Evolutionary conservation across 306 rosid genomes (phyloP), one percentile per base, ranked within the genome.

Genomic region (Fragaria iinumae): DNA sequence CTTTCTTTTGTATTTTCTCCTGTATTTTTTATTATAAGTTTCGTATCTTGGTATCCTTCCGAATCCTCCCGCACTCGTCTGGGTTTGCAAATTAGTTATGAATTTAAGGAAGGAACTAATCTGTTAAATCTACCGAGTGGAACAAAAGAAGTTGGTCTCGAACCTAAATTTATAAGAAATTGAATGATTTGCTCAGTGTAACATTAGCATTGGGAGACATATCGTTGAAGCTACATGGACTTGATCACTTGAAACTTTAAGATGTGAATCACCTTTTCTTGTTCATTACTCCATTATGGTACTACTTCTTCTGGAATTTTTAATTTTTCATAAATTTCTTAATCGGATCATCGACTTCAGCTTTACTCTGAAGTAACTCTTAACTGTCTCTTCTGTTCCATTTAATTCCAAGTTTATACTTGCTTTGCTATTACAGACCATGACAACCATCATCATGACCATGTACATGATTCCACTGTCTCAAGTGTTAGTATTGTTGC

Each of bases 401-500:
- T 60, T 38, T 52, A 29, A 48, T 66, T 34, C 17, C 79, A 18
- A 43, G 77, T 84, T 71, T 44, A 29, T 84, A 16, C 81, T 73
- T 65, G 80, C 49, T 73, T 75, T 72, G 36, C 47, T 74, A 23
- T 67, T 68, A 69, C 88, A 90, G 98, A 80, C 52, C 88, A 82
- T 76, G 75, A 78, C 82, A 75, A 76, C 34, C 93, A 93, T 80
- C 89, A 77, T 71, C 91, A 93, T 0, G 80, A 91, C 67, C 98
- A 91, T 65, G 76, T 80, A 74, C 98, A 91, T 57, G 97, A 93
- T 84, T 88, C 98, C 55, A 72, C 96, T 3, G 94, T 93, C 78
- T 77, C 87, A 55, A 93, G 98, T 83, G 90, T 91, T 77, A 89
- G 92, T 79, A 90, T 93, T 76, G 96, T 91, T 74, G 82, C 87